Evolutionary conservation across 768 basidiomycete species (phyloP).

Genomic region (Tylopilus balloui): DNA sequence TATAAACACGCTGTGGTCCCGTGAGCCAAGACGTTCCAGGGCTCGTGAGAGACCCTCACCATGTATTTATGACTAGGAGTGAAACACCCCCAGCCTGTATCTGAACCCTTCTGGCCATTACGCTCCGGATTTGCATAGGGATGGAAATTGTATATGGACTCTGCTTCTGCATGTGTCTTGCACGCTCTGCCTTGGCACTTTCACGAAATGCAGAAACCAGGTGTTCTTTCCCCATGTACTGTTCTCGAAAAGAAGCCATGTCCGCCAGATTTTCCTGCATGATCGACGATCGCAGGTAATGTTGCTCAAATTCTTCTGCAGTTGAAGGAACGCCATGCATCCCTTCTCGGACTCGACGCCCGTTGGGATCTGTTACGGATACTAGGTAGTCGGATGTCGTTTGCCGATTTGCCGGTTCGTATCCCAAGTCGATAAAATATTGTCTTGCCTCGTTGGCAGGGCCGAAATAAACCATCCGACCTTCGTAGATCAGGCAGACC

Average conservation of each 20-base stretch:
- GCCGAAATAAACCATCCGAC: constrained; percentile 58
- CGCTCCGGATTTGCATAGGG: constrained; percentile 44
- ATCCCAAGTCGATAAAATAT: constrained; percentile 59
- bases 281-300: constrained; percentile 40
- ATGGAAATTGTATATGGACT: constrained; percentile 50
- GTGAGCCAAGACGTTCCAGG: not conserved
- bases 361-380: constrained; percentile 57
- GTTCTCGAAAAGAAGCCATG: constrained; percentile 42
- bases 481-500: constrained; percentile 59
- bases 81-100: constrained; percentile 40
- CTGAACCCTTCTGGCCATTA: constrained; percentile 44
- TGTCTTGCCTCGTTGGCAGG: constrained; percentile 46
- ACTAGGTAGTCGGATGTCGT: constrained; percentile 63
- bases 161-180: constrained; percentile 39
- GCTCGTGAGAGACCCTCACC: constrained; percentile 6
- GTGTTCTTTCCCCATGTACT: constrained; percentile 44
- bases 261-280: constrained; percentile 43
- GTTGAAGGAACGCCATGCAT: constrained; percentile 36
- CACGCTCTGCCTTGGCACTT: constrained; percentile 51
- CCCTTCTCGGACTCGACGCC: constrained; percentile 44
- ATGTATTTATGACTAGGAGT: constrained; percentile 29
- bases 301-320: constrained; percentile 52
- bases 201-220: constrained; percentile 41
- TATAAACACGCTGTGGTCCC: constrained; percentile 34
- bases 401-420: constrained; percentile 51